Percentiles rank a stretch among this genome's conserved stretches.
Conservation (phyloP, 345 rosid genomes). For the Eucalyptus decipiens region DNA sequence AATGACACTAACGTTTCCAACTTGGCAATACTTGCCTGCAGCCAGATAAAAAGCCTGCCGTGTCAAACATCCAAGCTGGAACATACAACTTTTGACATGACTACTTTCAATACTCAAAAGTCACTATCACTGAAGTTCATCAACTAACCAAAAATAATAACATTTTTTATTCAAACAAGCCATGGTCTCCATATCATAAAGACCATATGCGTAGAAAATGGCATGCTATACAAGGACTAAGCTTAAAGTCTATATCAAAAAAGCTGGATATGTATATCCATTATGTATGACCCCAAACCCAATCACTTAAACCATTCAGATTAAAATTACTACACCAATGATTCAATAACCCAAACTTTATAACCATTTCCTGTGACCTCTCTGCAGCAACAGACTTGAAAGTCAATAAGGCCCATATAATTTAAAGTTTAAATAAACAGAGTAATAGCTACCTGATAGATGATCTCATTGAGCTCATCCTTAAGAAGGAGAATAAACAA, state of each 20-base stretch:
- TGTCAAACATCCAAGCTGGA: background rate
- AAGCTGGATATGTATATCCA: background rate
- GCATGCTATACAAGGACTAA: background rate
- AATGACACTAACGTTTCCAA: conserved; percentile 73
- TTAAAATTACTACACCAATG: background rate
- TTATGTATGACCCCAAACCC: background rate
- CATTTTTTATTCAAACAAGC: background rate
- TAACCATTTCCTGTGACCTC: background rate
- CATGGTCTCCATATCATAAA: background rate
- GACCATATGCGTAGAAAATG: background rate
- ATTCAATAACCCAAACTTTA: background rate
- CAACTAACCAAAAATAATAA: background rate
- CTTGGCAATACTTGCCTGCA: conserved; percentile 93
- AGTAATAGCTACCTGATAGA: conserved; percentile 63
- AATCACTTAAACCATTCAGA: background rate
- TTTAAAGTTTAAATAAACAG: background rate
- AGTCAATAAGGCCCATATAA: background rate
- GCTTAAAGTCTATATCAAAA: background rate
- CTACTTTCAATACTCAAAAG: background rate
- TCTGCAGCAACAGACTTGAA: background rate
- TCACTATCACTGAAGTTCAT: background rate
- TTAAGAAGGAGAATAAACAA: conserved; percentile 78
- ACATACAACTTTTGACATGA: background rate
- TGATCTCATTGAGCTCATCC: conserved; percentile 83
- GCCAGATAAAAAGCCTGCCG: background rate